Evolutionary conservation across 306 rosid genomes (phyloP), one percentile per base, ranked within the genome.

Genomic region (Vigna unguiculata): DNA sequence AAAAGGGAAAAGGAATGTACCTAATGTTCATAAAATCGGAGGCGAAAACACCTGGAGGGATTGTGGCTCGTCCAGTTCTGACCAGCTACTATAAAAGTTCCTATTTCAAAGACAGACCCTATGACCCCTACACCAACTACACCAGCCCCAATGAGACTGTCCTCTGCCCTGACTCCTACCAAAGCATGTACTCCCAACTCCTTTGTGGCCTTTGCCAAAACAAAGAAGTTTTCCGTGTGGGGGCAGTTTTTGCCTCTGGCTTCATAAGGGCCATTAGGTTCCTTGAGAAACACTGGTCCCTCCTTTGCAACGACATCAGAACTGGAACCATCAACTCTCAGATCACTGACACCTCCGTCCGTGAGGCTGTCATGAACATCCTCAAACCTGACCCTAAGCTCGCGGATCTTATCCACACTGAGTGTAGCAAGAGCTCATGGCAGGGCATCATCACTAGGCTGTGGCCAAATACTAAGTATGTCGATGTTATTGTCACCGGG

Each of bases 181-280:
- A 95, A 55, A 92, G 97, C 88, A 92, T 95, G 99, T 95, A 95
- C 25, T 87, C 97, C 43, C 99, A 95, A 58, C 41, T 95, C 38
- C 93, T 95, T 41, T 90, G 96, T 52, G 97, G 99, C 55, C 97
- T 95, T n/a, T 85, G 82, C 85, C 97, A 89, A 48, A 80, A 82
- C 84, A 60, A 83, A 38, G 96, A 89, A 8, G 99, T 95, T 20
- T 71, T 95, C 36, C 81, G 99, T 2, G 97, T 92, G 0, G 99
- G 99, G 5, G 99, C 99, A 5, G 97, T 95, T 36, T 95, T 95
- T 14, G 99, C 99, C 87, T 95, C 99, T 11, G 99, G 99, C 15
- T 89, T 95, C 74, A 95, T 95, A 67, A 75, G 99, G 0, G 99
- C 99, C 36, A 85, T 95, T 72, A 83, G 93, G 45, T 95, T 95